Percentiles rank a stretch among this genome's conserved stretches.
These are phyloP conservation scores for Rubroshorea leprosula DNA, from an alignment of 345 rosid species.

Conservation along the genomic window DNA sequence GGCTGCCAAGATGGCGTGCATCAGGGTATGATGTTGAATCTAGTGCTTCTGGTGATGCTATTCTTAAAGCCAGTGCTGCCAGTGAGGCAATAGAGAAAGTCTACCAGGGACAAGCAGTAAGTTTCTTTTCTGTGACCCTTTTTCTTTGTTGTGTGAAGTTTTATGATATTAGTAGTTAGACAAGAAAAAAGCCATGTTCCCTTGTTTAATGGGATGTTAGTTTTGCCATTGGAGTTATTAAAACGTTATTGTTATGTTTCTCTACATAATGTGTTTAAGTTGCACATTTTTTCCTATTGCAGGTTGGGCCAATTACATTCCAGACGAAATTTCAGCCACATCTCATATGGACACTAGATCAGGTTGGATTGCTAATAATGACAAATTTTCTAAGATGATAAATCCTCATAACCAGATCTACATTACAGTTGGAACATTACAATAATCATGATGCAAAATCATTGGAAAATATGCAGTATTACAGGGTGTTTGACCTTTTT, in stretches of 20 bases:
- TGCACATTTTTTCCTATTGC: conserved; percentile 15
- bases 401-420: not conserved
- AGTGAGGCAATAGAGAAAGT: conserved; percentile 94
- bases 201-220: not conserved
- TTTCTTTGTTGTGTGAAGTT: not conserved
- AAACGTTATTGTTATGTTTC: not conserved
- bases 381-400: not conserved
- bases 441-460: not conserved
- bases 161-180: not conserved
- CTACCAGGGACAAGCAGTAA: conserved; percentile 79
- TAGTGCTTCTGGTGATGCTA: conserved; percentile 95
- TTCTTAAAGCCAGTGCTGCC: conserved; percentile 96
- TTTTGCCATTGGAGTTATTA: too few species aligned
- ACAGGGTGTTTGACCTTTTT: too few species aligned
- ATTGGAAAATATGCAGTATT: too few species aligned
- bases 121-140: conserved; percentile 13
- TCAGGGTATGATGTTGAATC: conserved; percentile 97
- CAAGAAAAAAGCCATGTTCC: not conserved
- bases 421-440: not conserved
- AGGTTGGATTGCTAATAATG: conserved; percentile 34
- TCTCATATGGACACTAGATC: conserved; percentile 85
- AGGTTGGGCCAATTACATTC: conserved; percentile 87
- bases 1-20: conserved; percentile 96
- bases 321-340: conserved; percentile 80
- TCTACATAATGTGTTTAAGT: not conserved